Conservation (phyloP, 2,329 filamentous ascomycete genomes). For the Emericellopsis atlantica region DNA sequence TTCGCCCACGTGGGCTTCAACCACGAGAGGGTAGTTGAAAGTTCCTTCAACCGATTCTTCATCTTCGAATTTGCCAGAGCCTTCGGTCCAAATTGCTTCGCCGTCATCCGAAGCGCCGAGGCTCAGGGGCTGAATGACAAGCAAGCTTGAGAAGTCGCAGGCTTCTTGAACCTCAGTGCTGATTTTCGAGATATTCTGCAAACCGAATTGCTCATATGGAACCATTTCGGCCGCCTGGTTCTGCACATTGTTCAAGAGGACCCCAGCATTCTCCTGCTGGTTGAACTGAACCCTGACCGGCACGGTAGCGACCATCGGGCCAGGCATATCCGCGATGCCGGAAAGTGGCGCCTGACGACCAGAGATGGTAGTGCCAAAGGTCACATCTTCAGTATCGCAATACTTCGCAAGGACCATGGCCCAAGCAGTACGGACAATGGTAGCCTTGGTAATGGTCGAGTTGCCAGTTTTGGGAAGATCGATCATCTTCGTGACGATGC, state of each 20-base stretch:
- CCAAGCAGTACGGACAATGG: conserved; percentile 14
- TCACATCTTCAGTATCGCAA: conserved; percentile 7
- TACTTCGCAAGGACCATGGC: conserved; percentile 10
- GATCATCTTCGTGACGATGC: background rate
- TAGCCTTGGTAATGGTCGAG: conserved; percentile 6
- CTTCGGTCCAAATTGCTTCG: background rate
- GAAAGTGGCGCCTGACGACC: conserved; percentile 8
- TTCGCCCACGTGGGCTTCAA: background rate
- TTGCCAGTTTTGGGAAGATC: background rate
- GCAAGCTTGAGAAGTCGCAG: conserved; percentile 6
- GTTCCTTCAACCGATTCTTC: background rate
- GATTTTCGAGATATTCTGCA: conserved; percentile 8
- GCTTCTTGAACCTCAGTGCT: conserved; percentile 3
- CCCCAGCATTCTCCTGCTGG: conserved; percentile 2
- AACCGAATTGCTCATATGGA: conserved; percentile 7
- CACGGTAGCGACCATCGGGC: conserved; percentile 7
- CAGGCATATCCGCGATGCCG: conserved; percentile 3
- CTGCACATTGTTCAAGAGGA: conserved; percentile 3
- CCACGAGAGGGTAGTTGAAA: background rate
- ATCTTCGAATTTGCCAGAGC: too few relatives aligned
- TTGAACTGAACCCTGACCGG: conserved; percentile 5
- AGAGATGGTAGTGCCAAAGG: conserved; percentile 11
- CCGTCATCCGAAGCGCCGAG: background rate
- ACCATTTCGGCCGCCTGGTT: conserved; percentile 5
- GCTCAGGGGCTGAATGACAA: conserved; percentile 6